Evolutionary conservation across 2,329 filamentous ascomycete species (phyloP), one percentile per base, ranked within the genome.

Genomic region (Xylaria arbuscula): DNA sequence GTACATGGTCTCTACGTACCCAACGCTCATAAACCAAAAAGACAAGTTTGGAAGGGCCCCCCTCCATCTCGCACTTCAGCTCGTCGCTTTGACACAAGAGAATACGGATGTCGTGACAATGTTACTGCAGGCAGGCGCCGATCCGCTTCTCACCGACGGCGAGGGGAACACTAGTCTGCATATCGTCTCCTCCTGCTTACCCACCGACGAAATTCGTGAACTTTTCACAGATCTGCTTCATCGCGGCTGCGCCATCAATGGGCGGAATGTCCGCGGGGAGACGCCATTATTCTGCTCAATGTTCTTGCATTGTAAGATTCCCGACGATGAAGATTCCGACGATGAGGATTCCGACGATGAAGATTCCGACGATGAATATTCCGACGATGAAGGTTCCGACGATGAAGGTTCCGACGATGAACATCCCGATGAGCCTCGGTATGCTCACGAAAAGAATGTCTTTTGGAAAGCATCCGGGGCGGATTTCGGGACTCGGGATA

Each of bases 101-200:
- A 8, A 13, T 32, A 53, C 19, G 42, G 45, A 34, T 11, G 15
- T n/a, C 0, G 55, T 22, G 17, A 59, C 6, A 19, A 11, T 11
- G 13, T 38, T 64, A 7, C 45, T 59, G 11, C 8, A 24, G 24
- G 45, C 45, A 54, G 54, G 62, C 8, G 62, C 62, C 10, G 54
- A 64, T 54, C 62, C 62, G 2, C 62, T 59, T n/a, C 54, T 53
- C 8, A 34, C n/a, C 4, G 48, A 64, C 48, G 34, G 34, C 36
- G 45, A 64, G 19, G 62, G 62, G 5, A 59, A 64, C 32, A 59
- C 62, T 10, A 47, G 56, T 48, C 40, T 65, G 2, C 63, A 65
- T 24, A 38, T 60, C 24, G 11, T 65, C 1, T 32, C 63, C 10
- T 2, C 15, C 17, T 3, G 24, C 45, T 22, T 59, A 2, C 6